Evolutionary conservation across 345 rosid genomes (phyloP).

Genomic region (Reutealis trisperma): DNA sequence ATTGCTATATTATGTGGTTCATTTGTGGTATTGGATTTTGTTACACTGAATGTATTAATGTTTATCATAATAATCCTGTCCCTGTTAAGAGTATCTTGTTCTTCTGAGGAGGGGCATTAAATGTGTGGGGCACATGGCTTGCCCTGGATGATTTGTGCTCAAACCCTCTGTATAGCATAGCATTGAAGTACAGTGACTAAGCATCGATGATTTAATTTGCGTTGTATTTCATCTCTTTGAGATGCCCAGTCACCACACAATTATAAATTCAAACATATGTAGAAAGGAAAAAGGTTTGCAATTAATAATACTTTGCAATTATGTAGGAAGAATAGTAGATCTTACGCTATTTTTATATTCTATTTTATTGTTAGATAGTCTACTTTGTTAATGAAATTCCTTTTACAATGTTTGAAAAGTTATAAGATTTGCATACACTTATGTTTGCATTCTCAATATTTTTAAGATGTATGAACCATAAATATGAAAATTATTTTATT

Average conservation of each 20-base stretch:
- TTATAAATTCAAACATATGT: neutral
- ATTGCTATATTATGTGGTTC: neutral
- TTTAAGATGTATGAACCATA: too few species aligned
- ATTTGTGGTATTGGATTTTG: neutral
- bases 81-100: neutral
- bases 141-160: neutral
- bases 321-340: neutral
- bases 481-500: too few species aligned
- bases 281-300: neutral
- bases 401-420: too few species aligned
- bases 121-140: neutral
- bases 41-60: neutral
- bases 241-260: neutral
- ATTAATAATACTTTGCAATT: neutral
- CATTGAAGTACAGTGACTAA: neutral
- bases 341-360: too few species aligned
- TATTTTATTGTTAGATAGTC: too few species aligned
- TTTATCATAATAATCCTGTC: neutral
- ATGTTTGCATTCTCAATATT: too few species aligned
- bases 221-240: neutral
- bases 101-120: neutral
- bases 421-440: too few species aligned
- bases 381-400: too few species aligned
- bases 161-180: neutral
- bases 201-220: neutral